phyloP scores from a whole-genome alignment of 176 grass and related monocot species.

The Eragrostis nindensis region DNA sequence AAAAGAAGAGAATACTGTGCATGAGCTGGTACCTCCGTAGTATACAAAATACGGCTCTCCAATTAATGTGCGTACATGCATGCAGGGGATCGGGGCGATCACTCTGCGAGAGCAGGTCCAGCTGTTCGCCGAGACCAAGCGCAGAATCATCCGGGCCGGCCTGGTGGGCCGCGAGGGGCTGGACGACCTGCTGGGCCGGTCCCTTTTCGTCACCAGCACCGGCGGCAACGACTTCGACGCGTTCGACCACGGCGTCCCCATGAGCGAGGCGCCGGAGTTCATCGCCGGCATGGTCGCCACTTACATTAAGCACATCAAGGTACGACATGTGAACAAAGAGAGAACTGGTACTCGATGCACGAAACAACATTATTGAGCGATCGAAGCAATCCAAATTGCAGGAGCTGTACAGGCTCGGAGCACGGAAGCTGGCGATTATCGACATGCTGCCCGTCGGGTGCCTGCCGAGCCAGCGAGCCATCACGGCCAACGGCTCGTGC shows the following conservation, averaged over 20 bases:
- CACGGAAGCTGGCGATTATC: slow-evolving; percentile 24
- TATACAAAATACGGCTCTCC: no score
- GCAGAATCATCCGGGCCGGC: background rate
- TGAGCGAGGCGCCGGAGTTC: slow-evolving; percentile 12
- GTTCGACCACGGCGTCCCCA: background rate
- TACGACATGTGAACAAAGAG: no score
- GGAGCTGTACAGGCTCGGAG: slow-evolving; percentile 29
- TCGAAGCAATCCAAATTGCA: background rate
- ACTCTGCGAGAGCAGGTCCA: slow-evolving; percentile 28
- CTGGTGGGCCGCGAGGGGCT: background rate
- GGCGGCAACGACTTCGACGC: slow-evolving; percentile 40
- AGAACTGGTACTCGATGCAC: no score
- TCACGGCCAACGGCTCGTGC: background rate
- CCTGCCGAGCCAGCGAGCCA: slow-evolving; percentile 14
- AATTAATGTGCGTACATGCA: background rate
- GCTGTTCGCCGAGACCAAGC: slow-evolving; percentile 23
- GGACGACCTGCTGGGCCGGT: background rate
- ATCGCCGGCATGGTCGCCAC: slow-evolving; percentile 17
- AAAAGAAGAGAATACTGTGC: no score
- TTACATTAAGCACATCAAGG: slow-evolving; percentile 40
- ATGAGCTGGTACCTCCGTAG: no score
- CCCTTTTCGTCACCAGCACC: slow-evolving; percentile 38
- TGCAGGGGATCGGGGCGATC: slow-evolving; percentile 47
- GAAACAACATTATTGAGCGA: no score
- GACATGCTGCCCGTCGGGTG: slow-evolving; percentile 36